Evolutionary conservation across 208 protist genomes (phyloP), one percentile per base, ranked within the genome.

Genomic region (Zelonia costaricensis): DNA sequence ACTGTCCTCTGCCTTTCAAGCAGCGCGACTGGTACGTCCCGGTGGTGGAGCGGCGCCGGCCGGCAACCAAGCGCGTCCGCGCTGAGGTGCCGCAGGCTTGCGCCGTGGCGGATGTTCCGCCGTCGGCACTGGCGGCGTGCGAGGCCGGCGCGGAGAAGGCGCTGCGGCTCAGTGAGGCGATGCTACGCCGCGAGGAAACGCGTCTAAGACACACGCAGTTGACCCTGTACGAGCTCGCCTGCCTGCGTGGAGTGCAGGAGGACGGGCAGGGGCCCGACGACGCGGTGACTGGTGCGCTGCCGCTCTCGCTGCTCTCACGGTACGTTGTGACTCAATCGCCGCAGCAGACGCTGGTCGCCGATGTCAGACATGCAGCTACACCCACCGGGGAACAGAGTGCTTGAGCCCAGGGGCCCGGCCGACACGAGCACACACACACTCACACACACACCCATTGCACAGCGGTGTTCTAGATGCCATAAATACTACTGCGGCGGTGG

Each of bases 1-100:
- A 93, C 64, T 95, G 84, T 55, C 89, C 89, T 8, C 58, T 95
- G 4, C 89, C 89, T 13, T 95, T 95, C 48, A 92, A 87, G 54
- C 48, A 70, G 42, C 77, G 89, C 27, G 89, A 95, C 46, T 92
- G 85, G 81, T 76, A 73, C 25, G 77, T 82, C 9, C 42, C 78
- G 1, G 70, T 84, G 7, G 15, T 89, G 13, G 52, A 74, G n/a
- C 66, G 78, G 5, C 60, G 52, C 49, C 63, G 25, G 28, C 49
- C 58, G 3, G 15, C 38, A 16, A 7, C 33, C 49, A 55, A 55
- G 49, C n/a, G 15, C 0, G 13, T 33, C 40, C 28, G 49, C 12
- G 7, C 31, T 30, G 28, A 38, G n/a, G 20, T 33, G 9, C 25
- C 31, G 15, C 12, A n/a, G 23, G 49, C n/a, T n/a, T n/a, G n/a